Percentiles rank a stretch among this genome's conserved stretches.
These are phyloP conservation scores for Ophiocordyceps camponoti-leonardi DNA, from an alignment of 2,329 filamentous ascomycete genomes.

Conservation along the genomic window DNA sequence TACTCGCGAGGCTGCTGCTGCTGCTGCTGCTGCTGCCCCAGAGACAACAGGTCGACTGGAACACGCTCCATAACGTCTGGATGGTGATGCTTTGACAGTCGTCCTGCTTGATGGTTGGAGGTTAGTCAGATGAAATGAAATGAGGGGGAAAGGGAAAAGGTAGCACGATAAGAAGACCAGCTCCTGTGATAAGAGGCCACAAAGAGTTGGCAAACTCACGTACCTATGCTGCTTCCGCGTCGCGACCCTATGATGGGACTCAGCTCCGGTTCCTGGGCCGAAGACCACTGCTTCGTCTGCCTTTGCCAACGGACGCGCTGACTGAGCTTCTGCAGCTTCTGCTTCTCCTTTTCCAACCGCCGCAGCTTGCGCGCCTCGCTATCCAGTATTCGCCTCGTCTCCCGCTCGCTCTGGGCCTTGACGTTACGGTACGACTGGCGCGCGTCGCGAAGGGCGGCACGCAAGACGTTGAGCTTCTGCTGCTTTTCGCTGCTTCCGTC, in stretches of 20 bases:
- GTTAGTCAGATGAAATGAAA: background rate
- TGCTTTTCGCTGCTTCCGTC: conserved; percentile 20
- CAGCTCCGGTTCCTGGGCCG: conserved; percentile 28
- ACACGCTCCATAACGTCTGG: background rate
- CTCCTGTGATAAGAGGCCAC: background rate
- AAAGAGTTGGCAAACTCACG: conserved; percentile 5
- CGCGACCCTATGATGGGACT: conserved; percentile 30
- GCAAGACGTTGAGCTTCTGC: conserved; percentile 14
- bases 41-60: background rate
- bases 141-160: background rate
- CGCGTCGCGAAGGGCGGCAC: conserved; percentile 15
- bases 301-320: conserved; percentile 25
- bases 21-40: background rate
- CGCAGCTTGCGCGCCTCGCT: conserved; percentile 21
- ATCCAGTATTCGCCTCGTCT: conserved; percentile 15
- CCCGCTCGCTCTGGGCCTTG: conserved; percentile 27
- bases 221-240: conserved; percentile 8
- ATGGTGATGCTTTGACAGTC: background rate
- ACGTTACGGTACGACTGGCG: conserved; percentile 19
- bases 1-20: background rate
- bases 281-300: conserved; percentile 31
- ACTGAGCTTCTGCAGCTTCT: conserved; percentile 12
- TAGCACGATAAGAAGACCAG: background rate
- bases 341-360: conserved; percentile 24
- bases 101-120: background rate